These are phyloP conservation scores for Kalmusia sp. DNA, from an alignment of 2,329 filamentous ascomycete species.

Conservation along the genomic window DNA sequence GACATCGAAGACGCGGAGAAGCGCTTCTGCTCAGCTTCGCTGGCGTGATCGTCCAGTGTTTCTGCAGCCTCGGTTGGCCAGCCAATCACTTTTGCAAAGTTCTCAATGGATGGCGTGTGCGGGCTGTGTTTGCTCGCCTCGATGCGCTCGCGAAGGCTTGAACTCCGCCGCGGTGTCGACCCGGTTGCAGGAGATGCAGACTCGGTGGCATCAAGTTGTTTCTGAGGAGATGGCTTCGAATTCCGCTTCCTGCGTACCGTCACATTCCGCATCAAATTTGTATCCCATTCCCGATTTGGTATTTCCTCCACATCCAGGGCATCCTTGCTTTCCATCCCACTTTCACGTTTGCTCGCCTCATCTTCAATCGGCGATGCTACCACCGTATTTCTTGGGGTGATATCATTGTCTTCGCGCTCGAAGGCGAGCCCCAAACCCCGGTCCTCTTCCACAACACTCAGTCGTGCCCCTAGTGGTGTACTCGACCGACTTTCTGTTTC, in stretches of 20 bases:
- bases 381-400: slow-evolving; percentile 38
- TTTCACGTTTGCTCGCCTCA: slow-evolving; percentile 19
- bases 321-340: slow-evolving; percentile 23
- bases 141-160: slow-evolving; percentile 42
- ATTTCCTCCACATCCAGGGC: slow-evolving; percentile 29
- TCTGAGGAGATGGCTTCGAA: slow-evolving; percentile 31
- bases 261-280: slow-evolving; percentile 51
- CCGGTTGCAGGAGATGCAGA: slow-evolving; percentile 28
- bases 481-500: slow-evolving; percentile 39
- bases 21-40: slow-evolving; percentile 48
- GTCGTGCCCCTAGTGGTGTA: slow-evolving; percentile 34
- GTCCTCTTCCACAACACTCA: slow-evolving; percentile 40
- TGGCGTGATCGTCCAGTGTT: slow-evolving; percentile 29
- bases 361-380: slow-evolving; percentile 8
- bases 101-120: slow-evolving; percentile 52
- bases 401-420: slow-evolving; percentile 37
- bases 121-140: slow-evolving; percentile 42
- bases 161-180: slow-evolving; percentile 27
- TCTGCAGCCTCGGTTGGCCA: slow-evolving; percentile 53
- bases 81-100: slow-evolving; percentile 57
- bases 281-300: slow-evolving; percentile 49
- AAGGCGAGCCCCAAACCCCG: slow-evolving; percentile 45
- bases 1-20: slow-evolving; percentile 59
- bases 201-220: slow-evolving; percentile 11
- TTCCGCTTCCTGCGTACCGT: slow-evolving; percentile 47